Conservation (phyloP, 352 stramenopile species). For the Phytopythium montanum region DNA sequence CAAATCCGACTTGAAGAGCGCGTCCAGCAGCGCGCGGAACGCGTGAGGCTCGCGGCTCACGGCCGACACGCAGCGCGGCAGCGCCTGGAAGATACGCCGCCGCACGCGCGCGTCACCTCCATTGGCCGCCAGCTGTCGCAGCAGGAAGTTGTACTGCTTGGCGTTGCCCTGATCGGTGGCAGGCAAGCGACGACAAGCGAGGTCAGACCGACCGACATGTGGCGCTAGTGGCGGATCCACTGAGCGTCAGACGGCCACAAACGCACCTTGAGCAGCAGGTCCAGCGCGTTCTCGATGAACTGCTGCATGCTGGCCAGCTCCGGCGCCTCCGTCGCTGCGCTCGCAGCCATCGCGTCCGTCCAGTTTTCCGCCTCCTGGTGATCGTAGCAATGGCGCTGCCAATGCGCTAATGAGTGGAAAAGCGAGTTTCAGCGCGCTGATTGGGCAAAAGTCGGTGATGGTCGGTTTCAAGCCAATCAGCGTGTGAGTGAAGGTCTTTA, state of each 20-base stretch:
- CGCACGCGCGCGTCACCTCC: conserved; percentile 36
- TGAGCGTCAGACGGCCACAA: not conserved
- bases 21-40: conserved; percentile 69
- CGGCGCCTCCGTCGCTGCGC: conserved; percentile 30
- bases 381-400: too few relatives aligned
- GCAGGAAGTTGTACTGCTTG: conserved; percentile 74
- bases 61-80: conserved; percentile 73
- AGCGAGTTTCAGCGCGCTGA: not conserved
- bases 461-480: not conserved
- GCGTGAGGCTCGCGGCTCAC: conserved; percentile 68
- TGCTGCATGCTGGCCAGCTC: conserved; percentile 68
- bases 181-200: not conserved
- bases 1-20: conserved; percentile 82
- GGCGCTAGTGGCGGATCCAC: not conserved
- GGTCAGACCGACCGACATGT: not conserved
- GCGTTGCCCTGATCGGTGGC: conserved; percentile 48
- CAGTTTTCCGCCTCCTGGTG: too few relatives aligned
- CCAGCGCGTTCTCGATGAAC: conserved; percentile 84
- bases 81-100: conserved; percentile 68
- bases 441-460: conserved; percentile 1
- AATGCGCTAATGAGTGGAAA: conserved; percentile 1
- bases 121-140: conserved; percentile 54
- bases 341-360: conserved; percentile 26
- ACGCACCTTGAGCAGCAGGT: conserved; percentile 69
- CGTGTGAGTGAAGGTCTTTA: not conserved